These are phyloP conservation scores for Phaseolus lunatus DNA, from an alignment of 306 rosid genomes.

Conservation along the genomic window DNA sequence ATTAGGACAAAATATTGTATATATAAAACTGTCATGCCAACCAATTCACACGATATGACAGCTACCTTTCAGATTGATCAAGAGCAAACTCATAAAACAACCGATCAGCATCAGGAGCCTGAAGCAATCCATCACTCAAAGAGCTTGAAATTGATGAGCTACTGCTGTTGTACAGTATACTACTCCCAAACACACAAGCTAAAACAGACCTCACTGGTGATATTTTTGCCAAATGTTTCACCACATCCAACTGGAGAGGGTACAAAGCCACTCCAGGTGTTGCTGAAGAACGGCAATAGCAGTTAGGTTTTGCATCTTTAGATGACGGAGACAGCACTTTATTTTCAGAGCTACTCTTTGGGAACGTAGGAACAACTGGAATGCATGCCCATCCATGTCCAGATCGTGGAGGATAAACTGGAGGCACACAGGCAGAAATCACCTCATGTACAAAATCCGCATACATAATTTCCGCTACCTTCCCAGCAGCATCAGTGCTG, in stretches of 20 bases:
- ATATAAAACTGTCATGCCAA: constrained; percentile 15
- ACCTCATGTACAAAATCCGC: constrained; percentile 98
- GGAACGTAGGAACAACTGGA: constrained; percentile 80
- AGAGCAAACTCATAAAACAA: constrained; percentile 97
- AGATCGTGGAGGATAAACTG: constrained; percentile 93
- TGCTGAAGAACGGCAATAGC: constrained; percentile 71
- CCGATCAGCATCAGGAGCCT: constrained; percentile 80
- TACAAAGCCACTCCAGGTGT: constrained; percentile 84
- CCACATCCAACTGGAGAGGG: constrained; percentile 92
- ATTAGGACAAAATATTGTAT: not conserved
- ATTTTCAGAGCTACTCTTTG: constrained; percentile 77
- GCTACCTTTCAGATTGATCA: constrained; percentile 98
- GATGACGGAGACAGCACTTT: constrained; percentile 83
- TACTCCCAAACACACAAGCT: constrained; percentile 95
- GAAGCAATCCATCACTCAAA: constrained; percentile 75
- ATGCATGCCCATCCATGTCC: constrained; percentile 99
- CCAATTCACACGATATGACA: constrained; percentile 13
- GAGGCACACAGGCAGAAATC: constrained; percentile 96
- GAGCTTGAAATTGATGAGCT: constrained; percentile 82
- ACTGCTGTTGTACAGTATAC: constrained; percentile 79
- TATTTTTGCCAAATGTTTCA: constrained; percentile 93
- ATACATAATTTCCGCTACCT: constrained; percentile 92
- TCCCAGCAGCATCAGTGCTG: constrained; percentile 96
- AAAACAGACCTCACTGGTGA: constrained; percentile 97
- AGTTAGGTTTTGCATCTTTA: constrained; percentile 83